A percentile compares a stretch with the other conserved stretches of the same genome.
These are phyloP conservation scores for Lanmaoa rubissima DNA, from an alignment of 768 basidiomycete genomes.

Conservation along the genomic window DNA sequence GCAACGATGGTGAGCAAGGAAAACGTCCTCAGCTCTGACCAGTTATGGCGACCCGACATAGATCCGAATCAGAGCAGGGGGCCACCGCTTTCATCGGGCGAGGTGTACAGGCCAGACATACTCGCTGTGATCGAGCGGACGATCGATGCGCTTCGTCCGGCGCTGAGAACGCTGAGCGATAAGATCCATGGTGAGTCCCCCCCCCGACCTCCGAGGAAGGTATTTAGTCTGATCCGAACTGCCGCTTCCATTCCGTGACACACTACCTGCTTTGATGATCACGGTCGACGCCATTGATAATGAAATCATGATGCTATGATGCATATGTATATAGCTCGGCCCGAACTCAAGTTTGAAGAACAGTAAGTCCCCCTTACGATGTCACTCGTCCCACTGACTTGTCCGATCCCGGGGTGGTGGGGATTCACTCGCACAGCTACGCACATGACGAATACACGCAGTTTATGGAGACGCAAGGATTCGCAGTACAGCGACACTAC, in stretches of 20 bases:
- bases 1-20: neutral
- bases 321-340: constrained; percentile 46
- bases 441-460: constrained; percentile 69
- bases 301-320: neutral
- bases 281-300: neutral
- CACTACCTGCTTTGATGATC: no score
- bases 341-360: constrained; percentile 69
- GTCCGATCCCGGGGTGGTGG: no score
- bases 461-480: constrained; percentile 67
- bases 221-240: neutral
- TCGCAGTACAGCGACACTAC: constrained; percentile 58
- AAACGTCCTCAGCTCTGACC: neutral
- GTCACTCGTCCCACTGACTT: no score
- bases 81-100: neutral
- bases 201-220: neutral
- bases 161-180: constrained; percentile 60
- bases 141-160: constrained; percentile 50
- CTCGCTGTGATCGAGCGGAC: constrained; percentile 57
- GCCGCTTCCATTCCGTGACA: neutral
- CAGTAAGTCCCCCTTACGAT: constrained; percentile 40
- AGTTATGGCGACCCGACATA: constrained; percentile 3
- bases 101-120: constrained; percentile 56
- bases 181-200: constrained; percentile 62
- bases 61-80: neutral
- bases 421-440: constrained; percentile 24